Percentiles rank a stretch among this genome's conserved stretches.
phyloP scores from a whole-genome alignment of 1,284 basidiomycete genomes.

The Amylostereum areolatum region DNA sequence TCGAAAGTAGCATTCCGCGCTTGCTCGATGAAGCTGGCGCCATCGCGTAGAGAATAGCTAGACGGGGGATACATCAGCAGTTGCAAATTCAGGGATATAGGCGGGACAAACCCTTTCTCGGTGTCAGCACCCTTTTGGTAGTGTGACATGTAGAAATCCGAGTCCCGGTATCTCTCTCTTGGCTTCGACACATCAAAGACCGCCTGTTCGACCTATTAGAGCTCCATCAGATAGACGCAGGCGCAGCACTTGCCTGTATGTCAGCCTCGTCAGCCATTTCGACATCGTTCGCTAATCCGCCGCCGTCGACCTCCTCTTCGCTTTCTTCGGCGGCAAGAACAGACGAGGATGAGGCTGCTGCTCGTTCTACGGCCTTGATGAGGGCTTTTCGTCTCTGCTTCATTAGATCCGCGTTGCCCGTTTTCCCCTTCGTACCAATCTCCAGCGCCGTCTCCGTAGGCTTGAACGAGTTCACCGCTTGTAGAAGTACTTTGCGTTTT shows the following conservation, averaged over 20 bases:
- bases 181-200: slow-evolving; percentile 63
- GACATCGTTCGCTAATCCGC: slow-evolving; percentile 30
- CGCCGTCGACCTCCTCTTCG: slow-evolving; percentile 28
- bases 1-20: slow-evolving; percentile 80
- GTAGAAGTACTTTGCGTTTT: slow-evolving; percentile 65
- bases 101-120: slow-evolving; percentile 71
- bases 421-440: slow-evolving; percentile 67
- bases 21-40: slow-evolving; percentile 83
- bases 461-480: slow-evolving; percentile 75
- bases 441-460: slow-evolving; percentile 94
- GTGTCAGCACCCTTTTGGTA: slow-evolving; percentile 80
- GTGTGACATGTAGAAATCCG: slow-evolving; percentile 89
- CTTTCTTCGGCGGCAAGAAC: slow-evolving; percentile 28
- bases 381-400: slow-evolving; percentile 81
- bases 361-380: slow-evolving; percentile 52
- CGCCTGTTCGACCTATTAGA: slow-evolving; percentile 37
- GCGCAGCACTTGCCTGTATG: slow-evolving; percentile 49
- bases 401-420: slow-evolving; percentile 72
- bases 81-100: background rate
- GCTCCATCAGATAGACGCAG: background rate
- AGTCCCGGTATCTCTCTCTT: slow-evolving; percentile 62
- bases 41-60: slow-evolving; percentile 84
- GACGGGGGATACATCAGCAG: slow-evolving; percentile 1
- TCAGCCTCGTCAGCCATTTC: slow-evolving; percentile 76
- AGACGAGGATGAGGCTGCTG: slow-evolving; percentile 27